Conservation (phyloP, 2,329 filamentous ascomycete genomes). For the Scedosporium apiospermum region DNA sequence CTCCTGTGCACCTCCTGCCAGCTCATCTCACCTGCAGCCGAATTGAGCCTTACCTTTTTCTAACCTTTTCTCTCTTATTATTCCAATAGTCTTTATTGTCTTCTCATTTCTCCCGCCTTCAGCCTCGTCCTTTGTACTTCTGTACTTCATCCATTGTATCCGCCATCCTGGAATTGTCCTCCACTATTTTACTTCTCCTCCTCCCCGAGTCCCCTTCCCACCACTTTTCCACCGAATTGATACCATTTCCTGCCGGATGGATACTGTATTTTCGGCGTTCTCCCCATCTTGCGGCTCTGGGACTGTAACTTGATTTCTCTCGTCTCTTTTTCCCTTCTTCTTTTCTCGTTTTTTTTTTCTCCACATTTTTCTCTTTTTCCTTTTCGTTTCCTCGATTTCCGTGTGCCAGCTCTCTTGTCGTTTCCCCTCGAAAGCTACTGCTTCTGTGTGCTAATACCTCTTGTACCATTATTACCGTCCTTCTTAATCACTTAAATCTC, state of each 20-base stretch:
- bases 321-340: constrained; percentile 3
- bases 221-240: neutral
- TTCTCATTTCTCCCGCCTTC: neutral
- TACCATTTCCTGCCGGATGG: neutral
- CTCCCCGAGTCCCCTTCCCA: neutral
- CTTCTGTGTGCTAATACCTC: constrained; percentile 1
- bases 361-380: constrained; percentile 3
- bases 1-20: neutral
- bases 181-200: neutral
- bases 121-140: neutral
- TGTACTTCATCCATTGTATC: neutral
- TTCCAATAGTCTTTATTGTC: neutral
- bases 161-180: neutral
- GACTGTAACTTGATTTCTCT: constrained; percentile 2
- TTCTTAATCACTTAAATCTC: neutral
- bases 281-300: neutral
- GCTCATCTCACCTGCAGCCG: neutral
- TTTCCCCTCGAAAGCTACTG: constrained; percentile 5
- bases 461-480: constrained; percentile 2
- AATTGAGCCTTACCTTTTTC: neutral
- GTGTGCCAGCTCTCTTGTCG: constrained; percentile 5
- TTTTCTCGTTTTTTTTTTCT: neutral
- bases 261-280: neutral
- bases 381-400: constrained; percentile 6
- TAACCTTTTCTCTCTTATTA: neutral